These are phyloP conservation scores for Beauveria sp. DNA, from an alignment of 2,329 filamentous ascomycete genomes.

Conservation along the genomic window DNA sequence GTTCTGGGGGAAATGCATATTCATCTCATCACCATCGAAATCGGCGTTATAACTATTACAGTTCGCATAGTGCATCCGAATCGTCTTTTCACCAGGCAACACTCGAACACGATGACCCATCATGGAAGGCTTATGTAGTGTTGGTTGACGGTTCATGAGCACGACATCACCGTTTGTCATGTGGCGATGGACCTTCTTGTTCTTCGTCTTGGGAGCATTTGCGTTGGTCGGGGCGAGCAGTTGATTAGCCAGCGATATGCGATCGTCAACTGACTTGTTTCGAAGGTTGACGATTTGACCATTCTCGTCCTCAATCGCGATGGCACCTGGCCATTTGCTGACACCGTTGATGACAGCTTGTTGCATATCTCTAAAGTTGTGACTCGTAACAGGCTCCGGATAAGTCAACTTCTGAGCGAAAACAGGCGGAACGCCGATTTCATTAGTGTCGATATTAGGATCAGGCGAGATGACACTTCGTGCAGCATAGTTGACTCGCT, in stretches of 20 bases:
- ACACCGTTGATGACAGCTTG: conserved; percentile 93
- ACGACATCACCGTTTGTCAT: conserved; percentile 95
- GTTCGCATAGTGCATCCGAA: conserved; percentile 99
- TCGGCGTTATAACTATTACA: conserved; percentile 99
- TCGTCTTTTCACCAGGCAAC: conserved; percentile 87
- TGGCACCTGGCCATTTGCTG: conserved; percentile 88
- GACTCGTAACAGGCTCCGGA: conserved; percentile 92
- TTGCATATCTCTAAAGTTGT: conserved; percentile 94
- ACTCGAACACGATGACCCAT: conserved; percentile 96
- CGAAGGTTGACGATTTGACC: conserved; percentile 84
- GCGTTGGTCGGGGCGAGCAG: conserved; percentile 77
- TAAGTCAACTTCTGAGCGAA: conserved; percentile 96
- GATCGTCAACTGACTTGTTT: conserved; percentile 81
- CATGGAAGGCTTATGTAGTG: conserved; percentile 96
- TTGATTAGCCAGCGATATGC: conserved; percentile 84
- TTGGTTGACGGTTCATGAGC: conserved; percentile 97
- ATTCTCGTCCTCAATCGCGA: conserved; percentile 92
- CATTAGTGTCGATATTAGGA: conserved; percentile 97
- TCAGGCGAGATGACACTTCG: conserved; percentile 97
- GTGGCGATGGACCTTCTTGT: conserved; percentile 96
- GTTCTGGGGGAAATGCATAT: conserved; percentile 99
- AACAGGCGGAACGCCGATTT: conserved; percentile 96
- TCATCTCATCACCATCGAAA: conserved; percentile 99
- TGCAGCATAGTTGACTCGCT: conserved; percentile 97
- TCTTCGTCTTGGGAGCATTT: conserved; percentile 65